Percentiles rank a stretch among this genome's conserved stretches.
phyloP scores from a whole-genome alignment of 2,329 filamentous ascomycete genomes.

The Cylindrodendrum hubeiense region DNA sequence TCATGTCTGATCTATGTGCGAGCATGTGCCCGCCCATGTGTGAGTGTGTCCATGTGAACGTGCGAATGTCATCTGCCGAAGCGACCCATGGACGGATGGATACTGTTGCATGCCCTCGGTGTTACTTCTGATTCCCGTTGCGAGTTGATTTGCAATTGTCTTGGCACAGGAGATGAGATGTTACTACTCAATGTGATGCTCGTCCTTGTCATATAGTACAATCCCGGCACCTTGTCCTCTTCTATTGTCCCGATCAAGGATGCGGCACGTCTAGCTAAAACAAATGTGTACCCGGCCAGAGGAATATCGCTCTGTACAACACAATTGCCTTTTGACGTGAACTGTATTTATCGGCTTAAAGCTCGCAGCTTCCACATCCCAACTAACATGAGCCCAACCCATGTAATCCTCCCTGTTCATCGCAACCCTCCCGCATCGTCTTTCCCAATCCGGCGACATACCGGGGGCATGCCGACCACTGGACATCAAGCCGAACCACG shows the following conservation, averaged over 20 bases:
- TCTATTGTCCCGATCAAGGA: too few relatives aligned
- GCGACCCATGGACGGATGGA: conserved; percentile 4
- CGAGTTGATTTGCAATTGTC: not conserved
- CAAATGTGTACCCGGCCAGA: too few relatives aligned
- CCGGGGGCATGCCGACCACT: not conserved
- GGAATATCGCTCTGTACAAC: too few relatives aligned
- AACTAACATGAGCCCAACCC: not conserved
- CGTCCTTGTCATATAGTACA: not conserved
- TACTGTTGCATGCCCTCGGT: conserved; percentile 9
- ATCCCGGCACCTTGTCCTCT: too few relatives aligned
- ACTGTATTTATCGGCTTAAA: not conserved
- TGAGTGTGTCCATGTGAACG: not conserved
- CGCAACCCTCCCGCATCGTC: not conserved
- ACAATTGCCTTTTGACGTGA: too few relatives aligned
- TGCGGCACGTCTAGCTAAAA: too few relatives aligned
- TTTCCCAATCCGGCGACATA: not conserved
- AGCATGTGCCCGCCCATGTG: conserved; percentile 6
- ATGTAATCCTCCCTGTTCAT: not conserved
- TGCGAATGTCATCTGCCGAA: conserved; percentile 16
- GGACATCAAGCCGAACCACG: not conserved
- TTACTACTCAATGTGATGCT: not conserved
- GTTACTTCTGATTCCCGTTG: conserved; percentile 7
- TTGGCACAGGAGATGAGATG: conserved; percentile 13
- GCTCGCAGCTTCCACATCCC: not conserved
- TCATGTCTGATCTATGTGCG: not conserved